Percentiles rank a stretch among this genome's conserved stretches.
Evolutionary conservation across 257 asterid species (phyloP).

Genomic region (Galeopsis tetrahit): DNA sequence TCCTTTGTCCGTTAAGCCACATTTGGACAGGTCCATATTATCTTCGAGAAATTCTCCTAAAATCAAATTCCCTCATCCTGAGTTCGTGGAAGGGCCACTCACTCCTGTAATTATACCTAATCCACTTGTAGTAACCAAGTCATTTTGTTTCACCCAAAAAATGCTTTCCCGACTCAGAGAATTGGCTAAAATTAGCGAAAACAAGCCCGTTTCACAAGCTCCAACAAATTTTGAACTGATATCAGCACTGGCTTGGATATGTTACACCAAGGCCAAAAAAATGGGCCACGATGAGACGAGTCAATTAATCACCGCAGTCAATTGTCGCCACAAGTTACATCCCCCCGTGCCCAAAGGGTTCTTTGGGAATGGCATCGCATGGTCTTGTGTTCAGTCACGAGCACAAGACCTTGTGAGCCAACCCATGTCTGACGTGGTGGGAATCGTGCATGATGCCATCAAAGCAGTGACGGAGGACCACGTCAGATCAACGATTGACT

Average conservation of each 20-base stretch:
- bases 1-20: background rate
- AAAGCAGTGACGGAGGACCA: background rate
- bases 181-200: background rate
- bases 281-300: background rate
- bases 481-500: slow-evolving; percentile 1
- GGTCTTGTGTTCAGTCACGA: background rate
- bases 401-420: background rate
- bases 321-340: background rate
- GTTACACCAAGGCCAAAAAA: slow-evolving; percentile 14
- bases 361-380: background rate
- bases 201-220: background rate
- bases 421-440: background rate
- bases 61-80: background rate
- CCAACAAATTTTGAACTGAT: slow-evolving; percentile 12
- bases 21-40: slow-evolving; percentile 15
- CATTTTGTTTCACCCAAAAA: background rate
- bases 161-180: background rate
- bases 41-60: slow-evolving; percentile 11
- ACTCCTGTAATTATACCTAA: background rate
- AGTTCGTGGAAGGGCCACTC: background rate
- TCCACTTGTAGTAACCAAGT: background rate
- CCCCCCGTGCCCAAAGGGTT: background rate
- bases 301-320: background rate
- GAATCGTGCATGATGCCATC: background rate
- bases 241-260: slow-evolving; percentile 6